Evolutionary conservation across 768 basidiomycete species (phyloP), one percentile per base, ranked within the genome.

Genomic region (Podaxis sp.): DNA sequence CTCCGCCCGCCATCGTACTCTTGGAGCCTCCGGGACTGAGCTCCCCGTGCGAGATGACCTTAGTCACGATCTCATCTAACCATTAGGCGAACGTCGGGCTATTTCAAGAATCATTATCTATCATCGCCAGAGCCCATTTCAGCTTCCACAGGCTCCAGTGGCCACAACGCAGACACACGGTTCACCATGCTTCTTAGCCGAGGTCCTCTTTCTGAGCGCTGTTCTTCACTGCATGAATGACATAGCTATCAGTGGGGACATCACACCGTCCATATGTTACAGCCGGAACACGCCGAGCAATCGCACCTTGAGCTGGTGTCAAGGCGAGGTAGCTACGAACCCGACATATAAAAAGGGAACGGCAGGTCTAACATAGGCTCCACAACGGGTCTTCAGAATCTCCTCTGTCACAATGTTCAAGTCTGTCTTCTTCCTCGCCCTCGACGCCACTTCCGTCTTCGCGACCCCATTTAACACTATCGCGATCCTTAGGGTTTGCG

Each of bases 401-500:
- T 18, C 7, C 23, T 38, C 57, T 27, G 28, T 51, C 59, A 62
- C 55, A 47, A 72, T 75, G 68, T 71, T 73, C 62, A 60, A 66
- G 59, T 66, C 68, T 40, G 56, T 68, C 46, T 60, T 73, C 62
- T 64, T 64, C 61, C 50, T 74, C 44, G 57, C 77, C 32, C 65
- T 76, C 47, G 65, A 69, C 42, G 68, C 64, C n/a, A 63, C 69
- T 48, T 58, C 63, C 13, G 70, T 71, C 10, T 57, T 74, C 35
- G 75, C 71, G 11, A 63, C 65, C 13, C 71, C 74, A 9, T 66
- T 71, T 59, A 70, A 70, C 52, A 46, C 63, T 68, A 21, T 18
- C 44, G 38, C 47, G 6, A 59, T 62, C 11, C 62, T 61, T 38
- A 73, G 69, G 65, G 62, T 61, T 16, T 82, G 80, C 57, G 79